Evolutionary conservation across 768 basidiomycete genomes (phyloP), one percentile per base, ranked within the genome.

Genomic region (Mycena floridula): DNA sequence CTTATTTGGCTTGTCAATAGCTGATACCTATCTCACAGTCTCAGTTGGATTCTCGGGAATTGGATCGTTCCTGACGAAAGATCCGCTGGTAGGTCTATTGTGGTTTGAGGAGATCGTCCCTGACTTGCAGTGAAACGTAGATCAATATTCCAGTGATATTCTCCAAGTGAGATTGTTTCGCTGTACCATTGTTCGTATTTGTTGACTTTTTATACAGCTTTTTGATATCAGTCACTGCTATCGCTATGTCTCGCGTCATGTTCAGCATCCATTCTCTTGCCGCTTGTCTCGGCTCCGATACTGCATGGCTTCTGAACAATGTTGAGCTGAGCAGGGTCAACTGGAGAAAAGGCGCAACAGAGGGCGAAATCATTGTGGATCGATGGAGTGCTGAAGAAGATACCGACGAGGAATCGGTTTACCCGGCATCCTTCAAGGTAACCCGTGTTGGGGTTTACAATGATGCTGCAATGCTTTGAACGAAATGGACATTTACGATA

Each of bases 261-360:
- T 59, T 72, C 38, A 65, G 61, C 46, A 67, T 70, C 37, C 62
- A 64, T 39, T 71, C 70, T 2, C 54, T 74, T n/a, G 68, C 74
- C 13, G 58, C 63, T 22, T 58, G 59, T 15, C 54, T 67, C 16
- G 65, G 69, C 25, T 66, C 72, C 6, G 65, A 69, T 26, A 62
- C 68, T 2, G 60, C 62, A 9, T 73, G 67, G 70, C 55, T 74
- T 7, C 61, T 76, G 20, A 73, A 61, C 51, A 64, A 69, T 47
- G 63, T 67, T 5, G 72, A 75, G 54, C 59, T 75, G 21, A 67
- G 64, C 30, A 68, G 72, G 21, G 63, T 74, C 3, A 60, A 53
- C 1, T 71, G 68, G 65, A 61, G 58, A 21, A 54, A 23, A 9
- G 71, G 69, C 7, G 49, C 50, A 7, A 60, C 50, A 23, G 64